A percentile compares a stretch with the other conserved stretches of the same genome.
Evolutionary conservation across 768 basidiomycete species (phyloP).

Genomic region (Leccinum ochraceum): DNA sequence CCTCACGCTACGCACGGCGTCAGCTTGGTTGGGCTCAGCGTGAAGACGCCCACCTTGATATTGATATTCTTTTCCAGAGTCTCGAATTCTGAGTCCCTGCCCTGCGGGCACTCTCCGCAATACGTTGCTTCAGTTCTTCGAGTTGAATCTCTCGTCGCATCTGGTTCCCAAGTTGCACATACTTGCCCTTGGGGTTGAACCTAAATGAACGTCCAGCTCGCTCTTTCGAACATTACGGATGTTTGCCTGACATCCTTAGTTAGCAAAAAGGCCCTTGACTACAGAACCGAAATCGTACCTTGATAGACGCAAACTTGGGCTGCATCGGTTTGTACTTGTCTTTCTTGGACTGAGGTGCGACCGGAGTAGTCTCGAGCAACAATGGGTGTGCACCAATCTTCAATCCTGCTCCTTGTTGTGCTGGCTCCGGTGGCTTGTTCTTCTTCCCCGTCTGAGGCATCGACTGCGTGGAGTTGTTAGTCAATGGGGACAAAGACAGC

Average conservation of each 20-base stretch:
- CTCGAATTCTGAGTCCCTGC: constrained; percentile 93
- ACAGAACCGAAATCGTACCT: constrained; percentile 43
- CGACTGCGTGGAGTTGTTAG: constrained; percentile 39
- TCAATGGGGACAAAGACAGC: not conserved
- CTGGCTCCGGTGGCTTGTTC: constrained; percentile 56
- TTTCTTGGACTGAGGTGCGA: constrained; percentile 72
- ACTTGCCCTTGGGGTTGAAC: constrained; percentile 94
- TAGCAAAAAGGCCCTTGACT: not conserved
- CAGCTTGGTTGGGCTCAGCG: not conserved
- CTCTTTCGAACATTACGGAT: constrained; percentile 72
- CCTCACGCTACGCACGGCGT: constrained; percentile 56
- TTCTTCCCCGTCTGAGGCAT: constrained; percentile 56
- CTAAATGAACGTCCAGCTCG: constrained; percentile 69
- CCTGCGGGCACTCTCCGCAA: constrained; percentile 90
- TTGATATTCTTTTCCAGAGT: constrained; percentile 88
- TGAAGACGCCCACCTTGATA: constrained; percentile 45
- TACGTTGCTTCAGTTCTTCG: constrained; percentile 89
- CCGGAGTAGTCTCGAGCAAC: constrained; percentile 61
- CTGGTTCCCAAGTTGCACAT: constrained; percentile 71
- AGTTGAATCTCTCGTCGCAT: constrained; percentile 75
- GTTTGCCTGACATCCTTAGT: constrained; percentile 56
- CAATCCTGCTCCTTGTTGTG: constrained; percentile 79
- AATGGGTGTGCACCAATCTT: constrained; percentile 92
- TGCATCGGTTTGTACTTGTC: constrained; percentile 98
- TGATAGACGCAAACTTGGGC: constrained; percentile 97